Base-by-base conservation (phyloP, 345 rosid species). In the Citrus unshiu region DNA sequence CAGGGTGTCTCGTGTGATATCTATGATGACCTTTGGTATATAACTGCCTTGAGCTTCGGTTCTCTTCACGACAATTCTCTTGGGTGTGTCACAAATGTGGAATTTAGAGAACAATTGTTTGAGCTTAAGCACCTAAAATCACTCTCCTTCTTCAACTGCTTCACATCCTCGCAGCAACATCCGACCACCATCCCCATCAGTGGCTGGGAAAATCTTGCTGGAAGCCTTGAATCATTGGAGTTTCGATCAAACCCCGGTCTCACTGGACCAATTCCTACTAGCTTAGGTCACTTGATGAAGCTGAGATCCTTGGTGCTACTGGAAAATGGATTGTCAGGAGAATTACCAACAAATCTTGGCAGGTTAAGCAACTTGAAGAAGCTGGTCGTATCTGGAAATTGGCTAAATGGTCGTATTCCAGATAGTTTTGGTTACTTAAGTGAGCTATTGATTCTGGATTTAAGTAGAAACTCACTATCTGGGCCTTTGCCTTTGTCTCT, bases 1-100 rank as follows among this genome's bases (percentile, higher is more conserved):
- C 90, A 95, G 98, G 99, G 99, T 66, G 93, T 93, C 34, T 87
- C 93, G 66, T 95, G 99, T 88, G 99, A 93, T 87, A 67, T 95
- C 54, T 86, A 84, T 76, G 83, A 85, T 79, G 93, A 90, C 25
- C 87, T 78, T 66, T 95, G 99, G 98, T 95, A 92, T 84, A 93
- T 91, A 62, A 95, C 97, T 64, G 75, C 83, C 74, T 79, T 95
- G 68, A 92, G 86, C 88, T 87, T 95, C 70, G 99, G 99, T 67
- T 89, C 90, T 2, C 40, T 87, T 30, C 90, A 90, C 65, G 97
- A 91, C 51, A 91, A 95, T 81, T 90, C 96, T 63, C 91, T 95
- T 75, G 81, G 78, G 22, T 95, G 99, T 85, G 66, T 82, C 65
- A 75, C 81, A 27, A 78, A 77, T 77, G 90, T 88, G 60, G 84